phyloP scores from a whole-genome alignment of 345 rosid species.

The Eucalyptus curtisii region DNA sequence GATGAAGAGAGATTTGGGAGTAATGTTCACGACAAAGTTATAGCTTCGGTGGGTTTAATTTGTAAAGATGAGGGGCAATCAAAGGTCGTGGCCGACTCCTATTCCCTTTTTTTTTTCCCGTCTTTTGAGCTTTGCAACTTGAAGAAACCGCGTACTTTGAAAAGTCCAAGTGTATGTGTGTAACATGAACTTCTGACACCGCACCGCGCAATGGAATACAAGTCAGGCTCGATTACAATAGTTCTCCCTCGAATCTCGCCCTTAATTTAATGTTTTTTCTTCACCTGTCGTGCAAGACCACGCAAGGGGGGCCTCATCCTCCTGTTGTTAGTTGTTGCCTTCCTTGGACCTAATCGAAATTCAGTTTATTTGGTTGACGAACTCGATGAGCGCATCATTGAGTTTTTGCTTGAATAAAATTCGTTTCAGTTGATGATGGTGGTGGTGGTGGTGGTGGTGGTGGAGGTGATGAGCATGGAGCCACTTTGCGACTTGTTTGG shows the following conservation, averaged over 20 bases:
- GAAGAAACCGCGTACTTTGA: slow-evolving; percentile 49
- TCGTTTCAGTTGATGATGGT: not conserved
- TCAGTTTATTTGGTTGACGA: not conserved
- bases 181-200: not conserved
- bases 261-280: not conserved
- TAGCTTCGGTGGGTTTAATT: not conserved
- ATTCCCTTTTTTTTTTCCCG: not conserved
- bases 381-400: not conserved
- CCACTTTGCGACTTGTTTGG: not conserved
- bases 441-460: not conserved
- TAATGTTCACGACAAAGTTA: not conserved
- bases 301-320: not conserved
- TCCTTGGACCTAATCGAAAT: not conserved
- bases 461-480: not conserved
- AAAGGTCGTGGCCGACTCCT: not conserved
- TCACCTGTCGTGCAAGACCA: not conserved
- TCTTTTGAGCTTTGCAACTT: not conserved
- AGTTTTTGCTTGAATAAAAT: not conserved
- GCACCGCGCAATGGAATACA: not conserved
- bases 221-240: not conserved
- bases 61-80: not conserved
- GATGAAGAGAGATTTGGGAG: not conserved
- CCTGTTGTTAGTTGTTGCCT: not conserved
- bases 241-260: not conserved
- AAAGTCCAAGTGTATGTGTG: slow-evolving; percentile 2